phyloP scores from a whole-genome alignment of 208 protist genomes.

The Trypanosoma congolense region DNA sequence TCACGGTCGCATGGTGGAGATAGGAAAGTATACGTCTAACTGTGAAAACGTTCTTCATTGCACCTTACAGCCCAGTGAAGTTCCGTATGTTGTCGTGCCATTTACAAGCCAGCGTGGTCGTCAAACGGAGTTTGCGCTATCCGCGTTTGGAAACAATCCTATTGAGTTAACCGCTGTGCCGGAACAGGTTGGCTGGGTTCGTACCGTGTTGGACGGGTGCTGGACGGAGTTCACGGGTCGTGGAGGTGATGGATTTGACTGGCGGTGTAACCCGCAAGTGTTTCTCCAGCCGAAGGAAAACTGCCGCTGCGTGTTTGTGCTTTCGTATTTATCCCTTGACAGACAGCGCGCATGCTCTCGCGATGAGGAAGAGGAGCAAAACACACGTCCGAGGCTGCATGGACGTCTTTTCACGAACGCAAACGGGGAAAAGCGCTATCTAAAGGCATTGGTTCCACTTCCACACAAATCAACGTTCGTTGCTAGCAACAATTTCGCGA shows the following conservation, averaged over 20 bases:
- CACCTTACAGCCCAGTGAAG: constrained; percentile 57
- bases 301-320: constrained; percentile 77
- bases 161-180: constrained; percentile 81
- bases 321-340: constrained; percentile 83
- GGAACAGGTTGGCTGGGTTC: constrained; percentile 85
- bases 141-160: constrained; percentile 71
- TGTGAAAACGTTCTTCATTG: constrained; percentile 89
- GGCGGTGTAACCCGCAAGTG: constrained; percentile 87
- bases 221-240: constrained; percentile 87
- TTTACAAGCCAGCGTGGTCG: constrained; percentile 85
- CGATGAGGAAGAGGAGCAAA: constrained; percentile 73
- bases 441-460: constrained; percentile 81
- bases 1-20: constrained; percentile 84
- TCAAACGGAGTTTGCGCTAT: constrained; percentile 79
- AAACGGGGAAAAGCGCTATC: constrained; percentile 73
- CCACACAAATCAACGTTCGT: constrained; percentile 84
- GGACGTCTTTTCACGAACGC: constrained; percentile 85
- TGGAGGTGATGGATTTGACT: constrained; percentile 77
- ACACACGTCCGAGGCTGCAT: constrained; percentile 72
- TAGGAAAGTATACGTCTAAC: constrained; percentile 86
- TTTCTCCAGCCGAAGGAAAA: constrained; percentile 49
- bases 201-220: constrained; percentile 66
- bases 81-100: constrained; percentile 84
- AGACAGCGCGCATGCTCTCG: constrained; percentile 44
- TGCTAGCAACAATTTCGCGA: constrained; percentile 82